Evolutionary conservation across 371 early-diverging fungal species (phyloP).

Genomic region (Nematocida sp.): DNA sequence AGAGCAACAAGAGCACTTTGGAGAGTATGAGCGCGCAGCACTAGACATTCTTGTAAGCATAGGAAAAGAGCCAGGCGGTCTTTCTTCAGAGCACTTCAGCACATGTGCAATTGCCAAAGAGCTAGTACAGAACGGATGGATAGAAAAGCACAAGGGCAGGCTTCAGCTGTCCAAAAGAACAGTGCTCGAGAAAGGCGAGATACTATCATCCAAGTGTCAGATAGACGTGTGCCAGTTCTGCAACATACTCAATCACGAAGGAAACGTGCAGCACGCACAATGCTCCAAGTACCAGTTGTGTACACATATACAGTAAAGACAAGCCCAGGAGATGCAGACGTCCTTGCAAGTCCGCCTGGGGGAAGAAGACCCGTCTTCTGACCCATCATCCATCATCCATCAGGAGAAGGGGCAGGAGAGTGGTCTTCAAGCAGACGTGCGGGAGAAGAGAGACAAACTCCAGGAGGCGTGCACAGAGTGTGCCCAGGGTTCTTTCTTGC

Average conservation of each 20-base stretch:
- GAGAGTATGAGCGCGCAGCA: constrained; percentile 2
- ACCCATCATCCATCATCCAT: too few relatives aligned
- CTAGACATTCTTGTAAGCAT: constrained; percentile 30
- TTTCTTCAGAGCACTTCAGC: background rate
- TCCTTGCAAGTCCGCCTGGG: too few relatives aligned
- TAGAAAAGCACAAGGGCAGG: background rate
- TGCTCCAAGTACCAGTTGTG: constrained; percentile 11
- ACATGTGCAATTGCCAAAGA: constrained; percentile 2
- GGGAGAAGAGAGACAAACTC: too few relatives aligned
- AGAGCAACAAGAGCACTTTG: background rate
- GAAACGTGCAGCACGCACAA: constrained; percentile 34
- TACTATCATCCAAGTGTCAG: background rate
- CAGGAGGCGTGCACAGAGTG: too few relatives aligned
- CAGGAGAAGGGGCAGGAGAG: too few relatives aligned
- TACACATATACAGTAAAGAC: too few relatives aligned
- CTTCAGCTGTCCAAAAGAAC: constrained; percentile 36
- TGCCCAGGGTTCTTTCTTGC: too few relatives aligned
- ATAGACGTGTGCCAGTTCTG: constrained; percentile 14
- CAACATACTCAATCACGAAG: constrained; percentile 31
- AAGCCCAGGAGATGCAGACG: too few relatives aligned
- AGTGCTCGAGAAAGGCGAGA: constrained; percentile 7
- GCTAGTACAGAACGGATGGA: constrained; percentile 14
- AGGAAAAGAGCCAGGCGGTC: background rate
- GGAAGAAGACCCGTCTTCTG: too few relatives aligned
- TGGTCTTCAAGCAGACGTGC: too few relatives aligned